Percentiles rank a stretch among this genome's conserved stretches.
Evolutionary conservation across 1,284 basidiomycete species (phyloP).

Genomic region (Kwoniella shivajii): DNA sequence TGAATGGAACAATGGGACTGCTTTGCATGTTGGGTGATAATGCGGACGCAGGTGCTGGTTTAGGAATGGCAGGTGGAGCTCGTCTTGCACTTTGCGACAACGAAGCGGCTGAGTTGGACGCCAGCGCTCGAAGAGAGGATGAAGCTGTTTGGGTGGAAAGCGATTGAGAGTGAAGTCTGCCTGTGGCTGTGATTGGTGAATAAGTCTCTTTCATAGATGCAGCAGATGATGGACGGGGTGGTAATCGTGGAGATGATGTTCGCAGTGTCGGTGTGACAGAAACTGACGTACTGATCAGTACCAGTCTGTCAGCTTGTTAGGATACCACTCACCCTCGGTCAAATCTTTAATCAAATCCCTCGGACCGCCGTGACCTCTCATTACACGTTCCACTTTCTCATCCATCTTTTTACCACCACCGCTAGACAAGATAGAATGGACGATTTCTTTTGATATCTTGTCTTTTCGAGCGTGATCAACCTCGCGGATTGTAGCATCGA

Average conservation of each 20-base stretch:
- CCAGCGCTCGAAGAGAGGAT: slow-evolving; percentile 10
- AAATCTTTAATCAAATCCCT: slow-evolving; percentile 27
- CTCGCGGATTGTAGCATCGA: slow-evolving; percentile 73
- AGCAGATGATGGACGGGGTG: slow-evolving; percentile 19
- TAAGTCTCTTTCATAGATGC: slow-evolving; percentile 16
- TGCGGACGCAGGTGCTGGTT: slow-evolving; percentile 8
- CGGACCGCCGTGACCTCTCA: slow-evolving; percentile 23
- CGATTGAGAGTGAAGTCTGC: slow-evolving; percentile 13
- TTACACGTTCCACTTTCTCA: slow-evolving; percentile 23
- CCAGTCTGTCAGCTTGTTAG: background rate
- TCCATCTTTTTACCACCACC: slow-evolving; percentile 9
- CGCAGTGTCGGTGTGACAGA: slow-evolving; percentile 8
- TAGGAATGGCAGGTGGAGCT: slow-evolving; percentile 21
- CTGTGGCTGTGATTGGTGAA: slow-evolving; percentile 7
- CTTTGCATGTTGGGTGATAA: background rate
- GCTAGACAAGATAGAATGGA: slow-evolving; percentile 18
- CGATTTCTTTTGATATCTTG: slow-evolving; percentile 65
- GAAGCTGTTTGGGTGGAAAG: slow-evolving; percentile 14
- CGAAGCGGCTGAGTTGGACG: slow-evolving; percentile 3
- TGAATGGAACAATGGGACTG: background rate
- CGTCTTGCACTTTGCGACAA: slow-evolving; percentile 5
- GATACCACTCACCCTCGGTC: slow-evolving; percentile 21
- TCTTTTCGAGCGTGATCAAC: slow-evolving; percentile 76
- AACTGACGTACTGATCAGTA: slow-evolving; percentile 1
- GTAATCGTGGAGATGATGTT: slow-evolving; percentile 10